Evolutionary conservation across 225 moss, liverwort and hornwort genomes (phyloP), one percentile per base, ranked within the genome.

Genomic region (Neckera pumila): DNA sequence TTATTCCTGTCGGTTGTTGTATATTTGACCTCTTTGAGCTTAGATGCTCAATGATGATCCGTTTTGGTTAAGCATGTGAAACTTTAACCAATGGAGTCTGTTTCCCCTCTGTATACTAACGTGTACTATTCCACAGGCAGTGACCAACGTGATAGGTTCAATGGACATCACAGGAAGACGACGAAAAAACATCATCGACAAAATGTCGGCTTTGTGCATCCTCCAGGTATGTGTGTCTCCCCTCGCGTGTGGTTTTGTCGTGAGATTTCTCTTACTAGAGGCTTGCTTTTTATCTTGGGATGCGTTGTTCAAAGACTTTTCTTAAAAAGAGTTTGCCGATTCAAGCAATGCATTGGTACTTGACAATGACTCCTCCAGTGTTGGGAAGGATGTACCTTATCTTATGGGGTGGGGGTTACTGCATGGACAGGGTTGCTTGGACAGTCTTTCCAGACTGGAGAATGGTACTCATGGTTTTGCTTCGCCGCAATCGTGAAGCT

Each of bases 131-230:
- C 51, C 64, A 53, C 94, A 97, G 97, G 95, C 95, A 87, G 96
- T 96, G 82, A 89, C 93, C 34, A 94, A 93, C 79, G 95, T 94
- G 56, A 90, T 97, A 23, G 92, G 90, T 8, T 93, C 94, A 14
- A 93, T 97, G 93, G 91, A 93, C 59, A 93, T 97, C 83, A 85
- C 85, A 59, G 93, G 94, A 23, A 85, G 90, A 49, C 89, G 91
- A 71, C 88, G 96, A 20, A 96, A 95, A 89, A 92, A 88, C 59
- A 93, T 96, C 65, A 91, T 95, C 40, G 97, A 97, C 91, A 97
- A 97, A 85, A 96, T 97, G 95, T 95, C 97, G 40, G 97, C 97
- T 86, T 88, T 97, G 20, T 93, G 94, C 89, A 97, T 97, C 85
- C 93, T 97, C 56, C 97, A 97, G 97, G 97, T 97, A 87, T 80